Conservation (phyloP, 257 asterid genomes). For the Gardenia jasminoides region DNA sequence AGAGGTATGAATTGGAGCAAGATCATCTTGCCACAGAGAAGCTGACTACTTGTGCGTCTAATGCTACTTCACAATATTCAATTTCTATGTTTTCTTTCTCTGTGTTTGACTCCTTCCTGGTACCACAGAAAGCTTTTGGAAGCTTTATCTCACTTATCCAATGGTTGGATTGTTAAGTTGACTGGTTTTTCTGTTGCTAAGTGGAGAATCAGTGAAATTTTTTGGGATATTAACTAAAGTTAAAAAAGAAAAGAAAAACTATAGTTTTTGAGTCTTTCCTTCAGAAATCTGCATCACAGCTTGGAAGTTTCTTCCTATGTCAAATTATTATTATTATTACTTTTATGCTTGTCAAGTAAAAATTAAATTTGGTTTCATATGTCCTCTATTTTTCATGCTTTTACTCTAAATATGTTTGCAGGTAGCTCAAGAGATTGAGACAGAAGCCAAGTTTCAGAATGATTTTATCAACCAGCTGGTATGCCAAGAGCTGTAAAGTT, state of each 20-base stretch:
- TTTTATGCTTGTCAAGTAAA: background rate
- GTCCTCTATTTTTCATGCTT: background rate
- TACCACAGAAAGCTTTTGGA: background rate
- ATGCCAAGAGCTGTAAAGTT: constrained; percentile 26
- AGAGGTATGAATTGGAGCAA: background rate
- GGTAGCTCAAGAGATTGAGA: constrained; percentile 89
- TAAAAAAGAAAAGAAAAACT: too few species aligned
- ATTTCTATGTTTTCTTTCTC: background rate
- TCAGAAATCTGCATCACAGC: background rate
- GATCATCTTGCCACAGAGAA: background rate
- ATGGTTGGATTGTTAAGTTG: background rate
- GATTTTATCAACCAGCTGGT: constrained; percentile 92
- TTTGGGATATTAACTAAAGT: background rate
- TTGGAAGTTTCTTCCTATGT: background rate
- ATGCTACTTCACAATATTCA: background rate
- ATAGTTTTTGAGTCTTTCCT: background rate
- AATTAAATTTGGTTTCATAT: background rate
- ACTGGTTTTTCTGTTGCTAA: background rate
- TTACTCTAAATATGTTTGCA: constrained; percentile 32
- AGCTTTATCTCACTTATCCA: background rate
- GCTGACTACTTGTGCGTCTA: background rate
- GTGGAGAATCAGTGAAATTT: background rate
- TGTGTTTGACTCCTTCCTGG: background rate
- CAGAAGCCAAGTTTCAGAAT: constrained; percentile 85
- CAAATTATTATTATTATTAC: background rate